Conservation (phyloP, 2,329 filamentous ascomycete genomes). For the Botryotinia narcissicola region DNA sequence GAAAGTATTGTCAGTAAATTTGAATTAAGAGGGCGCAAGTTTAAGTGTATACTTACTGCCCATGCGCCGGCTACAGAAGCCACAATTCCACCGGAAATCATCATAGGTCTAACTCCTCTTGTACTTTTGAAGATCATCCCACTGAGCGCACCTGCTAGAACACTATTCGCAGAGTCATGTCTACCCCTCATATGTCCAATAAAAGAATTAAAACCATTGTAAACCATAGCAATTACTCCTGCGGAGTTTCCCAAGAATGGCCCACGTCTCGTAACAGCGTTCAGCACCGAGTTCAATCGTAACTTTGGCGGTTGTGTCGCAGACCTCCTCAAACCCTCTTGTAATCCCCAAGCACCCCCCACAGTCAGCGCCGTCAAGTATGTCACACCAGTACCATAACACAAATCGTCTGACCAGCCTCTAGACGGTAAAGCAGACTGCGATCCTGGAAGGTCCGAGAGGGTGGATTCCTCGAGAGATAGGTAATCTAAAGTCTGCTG, state of each 20-base stretch:
- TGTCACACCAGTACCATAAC: constrained; percentile 93
- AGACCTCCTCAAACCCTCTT: constrained; percentile 82
- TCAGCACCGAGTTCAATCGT: constrained; percentile 89
- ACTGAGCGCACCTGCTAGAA: constrained; percentile 79
- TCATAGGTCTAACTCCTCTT: constrained; percentile 82
- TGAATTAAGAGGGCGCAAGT: neutral
- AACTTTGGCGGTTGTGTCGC: constrained; percentile 79
- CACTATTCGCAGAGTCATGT: constrained; percentile 87
- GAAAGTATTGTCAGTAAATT: constrained; percentile 26
- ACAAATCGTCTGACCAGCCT: constrained; percentile 97
- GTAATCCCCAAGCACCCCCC: constrained; percentile 88
- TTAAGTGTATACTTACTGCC: constrained; percentile 65
- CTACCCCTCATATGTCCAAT: constrained; percentile 77
- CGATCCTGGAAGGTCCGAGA: constrained; percentile 81
- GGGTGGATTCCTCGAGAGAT: constrained; percentile 83
- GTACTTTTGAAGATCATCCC: constrained; percentile 98
- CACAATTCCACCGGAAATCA: constrained; percentile 89
- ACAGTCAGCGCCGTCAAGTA: constrained; percentile 84
- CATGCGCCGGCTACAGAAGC: constrained; percentile 81
- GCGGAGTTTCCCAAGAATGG: constrained; percentile 96
- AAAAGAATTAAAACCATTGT: constrained; percentile 88
- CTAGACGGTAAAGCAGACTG: constrained; percentile 89
- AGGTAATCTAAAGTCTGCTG: constrained; percentile 94
- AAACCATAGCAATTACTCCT: constrained; percentile 91
- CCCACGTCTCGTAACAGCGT: constrained; percentile 87